A percentile compares a stretch with the other conserved stretches of the same genome.
phyloP scores from a whole-genome alignment of 2,329 filamentous ascomycete species.

The Lojkania enalia region DNA sequence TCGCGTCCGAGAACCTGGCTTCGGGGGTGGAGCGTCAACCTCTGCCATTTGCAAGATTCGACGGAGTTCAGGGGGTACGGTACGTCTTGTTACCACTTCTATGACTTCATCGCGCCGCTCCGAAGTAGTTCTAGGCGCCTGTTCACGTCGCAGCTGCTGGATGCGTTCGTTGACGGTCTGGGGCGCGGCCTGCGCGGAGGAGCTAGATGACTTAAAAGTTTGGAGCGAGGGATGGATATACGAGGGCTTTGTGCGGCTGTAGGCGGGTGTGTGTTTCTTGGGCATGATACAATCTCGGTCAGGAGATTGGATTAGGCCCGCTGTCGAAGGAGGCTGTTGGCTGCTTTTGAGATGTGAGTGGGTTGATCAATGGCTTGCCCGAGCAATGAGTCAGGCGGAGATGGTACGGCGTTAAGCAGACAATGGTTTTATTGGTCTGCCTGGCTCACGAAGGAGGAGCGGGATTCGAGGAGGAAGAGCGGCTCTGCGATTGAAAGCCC shows the following conservation, averaged over 20 bases:
- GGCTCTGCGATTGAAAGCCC: too few relatives aligned
- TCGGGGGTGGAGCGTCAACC: slow-evolving; percentile 50
- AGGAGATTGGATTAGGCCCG: too few relatives aligned
- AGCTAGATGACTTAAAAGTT: slow-evolving; percentile 31
- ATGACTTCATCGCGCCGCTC: slow-evolving; percentile 51
- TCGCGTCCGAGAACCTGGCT: slow-evolving; percentile 41
- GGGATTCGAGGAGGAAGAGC: too few relatives aligned
- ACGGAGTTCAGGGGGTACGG: slow-evolving; percentile 50
- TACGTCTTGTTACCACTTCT: slow-evolving; percentile 46
- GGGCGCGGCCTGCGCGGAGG: slow-evolving; percentile 26
- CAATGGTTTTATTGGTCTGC: too few relatives aligned
- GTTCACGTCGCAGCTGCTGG: slow-evolving; percentile 50
- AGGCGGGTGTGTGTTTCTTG: slow-evolving; percentile 51
- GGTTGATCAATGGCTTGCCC: slow-evolving; percentile 4
- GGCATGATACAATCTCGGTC: too few relatives aligned
- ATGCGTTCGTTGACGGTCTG: slow-evolving; percentile 54
- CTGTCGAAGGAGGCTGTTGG: too few relatives aligned
- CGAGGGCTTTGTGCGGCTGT: slow-evolving; percentile 46
- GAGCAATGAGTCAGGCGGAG: slow-evolving; percentile 4
- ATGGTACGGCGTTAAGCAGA: not conserved
- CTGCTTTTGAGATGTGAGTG: slow-evolving; percentile 3
- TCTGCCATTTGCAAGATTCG: slow-evolving; percentile 51
- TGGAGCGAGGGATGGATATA: slow-evolving; percentile 44
- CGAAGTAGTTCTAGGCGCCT: slow-evolving; percentile 43
- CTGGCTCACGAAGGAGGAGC: too few relatives aligned